Evolutionary conservation across 371 early-diverging fungal genomes (phyloP).

Genomic region (Mucor lusitanicus): DNA sequence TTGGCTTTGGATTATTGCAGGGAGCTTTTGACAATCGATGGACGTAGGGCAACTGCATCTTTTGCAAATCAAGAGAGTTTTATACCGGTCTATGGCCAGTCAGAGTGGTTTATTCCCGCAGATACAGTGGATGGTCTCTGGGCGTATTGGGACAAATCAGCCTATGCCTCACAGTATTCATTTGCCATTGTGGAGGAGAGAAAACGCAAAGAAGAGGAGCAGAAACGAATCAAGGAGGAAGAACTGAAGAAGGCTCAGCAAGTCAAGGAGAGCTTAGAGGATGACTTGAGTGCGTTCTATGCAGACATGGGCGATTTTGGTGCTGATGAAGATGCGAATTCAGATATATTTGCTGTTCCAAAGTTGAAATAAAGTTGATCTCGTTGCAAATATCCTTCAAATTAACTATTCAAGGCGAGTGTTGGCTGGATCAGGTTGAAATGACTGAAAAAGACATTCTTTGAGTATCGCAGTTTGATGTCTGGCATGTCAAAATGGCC

Average conservation of each 20-base stretch:
- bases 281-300: constrained; percentile 50
- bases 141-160: constrained; percentile 59
- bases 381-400: not conserved
- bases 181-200: constrained; percentile 26
- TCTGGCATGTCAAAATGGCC: too few relatives aligned
- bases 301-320: constrained; percentile 45
- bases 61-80: constrained; percentile 56
- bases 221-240: constrained; percentile 24
- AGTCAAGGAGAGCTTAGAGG: constrained; percentile 34
- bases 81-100: constrained; percentile 51
- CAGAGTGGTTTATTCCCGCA: constrained; percentile 46
- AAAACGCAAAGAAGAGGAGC: constrained; percentile 23
- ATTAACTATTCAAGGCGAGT: too few relatives aligned
- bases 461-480: too few relatives aligned
- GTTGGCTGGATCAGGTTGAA: too few relatives aligned
- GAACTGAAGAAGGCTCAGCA: constrained; percentile 22
- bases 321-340: constrained; percentile 21
- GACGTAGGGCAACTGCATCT: constrained; percentile 29
- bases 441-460: too few relatives aligned
- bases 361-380: constrained; percentile 8
- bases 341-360: constrained; percentile 47
- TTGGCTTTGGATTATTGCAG: constrained; percentile 28
- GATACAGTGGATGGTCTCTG: constrained; percentile 37
- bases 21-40: constrained; percentile 43
- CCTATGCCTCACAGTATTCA: constrained; percentile 46